These are phyloP conservation scores for Cymbopogon citratus DNA, from an alignment of 176 grass and related monocot genomes.

Conservation along the genomic window DNA sequence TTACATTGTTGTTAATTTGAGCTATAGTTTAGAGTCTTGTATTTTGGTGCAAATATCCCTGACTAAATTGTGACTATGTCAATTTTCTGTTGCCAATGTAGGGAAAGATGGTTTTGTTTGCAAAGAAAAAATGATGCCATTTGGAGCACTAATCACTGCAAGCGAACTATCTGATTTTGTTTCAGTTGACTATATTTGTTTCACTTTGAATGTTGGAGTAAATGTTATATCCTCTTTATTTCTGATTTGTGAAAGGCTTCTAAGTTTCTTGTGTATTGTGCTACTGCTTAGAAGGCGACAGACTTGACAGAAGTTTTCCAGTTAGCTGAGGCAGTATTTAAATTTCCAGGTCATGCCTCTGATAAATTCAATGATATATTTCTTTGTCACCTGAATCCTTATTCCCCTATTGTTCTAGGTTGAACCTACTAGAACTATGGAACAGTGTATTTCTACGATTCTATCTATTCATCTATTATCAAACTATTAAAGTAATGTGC, in stretches of 20 bases:
- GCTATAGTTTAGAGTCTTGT: not conserved
- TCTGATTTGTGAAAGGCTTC: constrained; percentile 58
- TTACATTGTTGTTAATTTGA: not conserved
- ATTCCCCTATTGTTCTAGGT: not conserved
- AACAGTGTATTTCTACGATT: too few species aligned
- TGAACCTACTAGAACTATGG: too few species aligned
- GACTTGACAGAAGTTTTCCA: constrained; percentile 89
- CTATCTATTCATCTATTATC: too few species aligned
- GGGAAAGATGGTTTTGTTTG: constrained; percentile 91
- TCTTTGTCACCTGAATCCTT: not conserved
- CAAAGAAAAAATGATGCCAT: too few species aligned
- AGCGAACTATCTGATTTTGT: constrained; percentile 43
- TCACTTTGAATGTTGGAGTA: too few species aligned
- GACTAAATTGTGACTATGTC: constrained; percentile 2
- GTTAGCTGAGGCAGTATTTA: constrained; percentile 65
- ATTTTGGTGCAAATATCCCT: not conserved
- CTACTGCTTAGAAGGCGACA: constrained; percentile 96
- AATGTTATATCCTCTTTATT: too few species aligned
- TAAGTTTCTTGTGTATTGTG: constrained; percentile 82
- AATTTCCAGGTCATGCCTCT: constrained; percentile 49
- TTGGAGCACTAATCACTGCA: constrained; percentile 57
- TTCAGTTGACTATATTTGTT: too few species aligned
- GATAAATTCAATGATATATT: constrained; percentile 61
- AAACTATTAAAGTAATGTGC: too few species aligned
- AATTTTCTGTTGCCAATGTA: constrained; percentile 21